Evolutionary conservation across 2,329 filamentous ascomycete genomes (phyloP), one percentile per base, ranked within the genome.

Genomic region (Colletotrichum lupini): DNA sequence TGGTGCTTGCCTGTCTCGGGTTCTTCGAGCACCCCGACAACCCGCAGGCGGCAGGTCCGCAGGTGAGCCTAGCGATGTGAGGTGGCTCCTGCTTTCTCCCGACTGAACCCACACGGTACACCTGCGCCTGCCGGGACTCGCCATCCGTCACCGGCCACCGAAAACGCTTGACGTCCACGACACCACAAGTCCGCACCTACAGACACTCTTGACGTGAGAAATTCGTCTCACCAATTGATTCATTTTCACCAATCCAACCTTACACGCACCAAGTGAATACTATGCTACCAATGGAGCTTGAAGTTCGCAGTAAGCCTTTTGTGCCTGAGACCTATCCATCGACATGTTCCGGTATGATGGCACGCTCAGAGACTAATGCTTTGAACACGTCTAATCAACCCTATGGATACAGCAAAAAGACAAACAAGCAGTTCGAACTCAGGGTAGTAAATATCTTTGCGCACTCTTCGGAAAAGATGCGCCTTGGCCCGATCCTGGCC

Each of bases 21-120:
- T 35, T 73, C 52, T 66, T 71, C 71, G 67, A 73, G 46, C 55
- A 71, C 56, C 67, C 71, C 71, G 71, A 73, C 61, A 73, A 66
- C 71, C 71, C 71, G 71, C 42, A 49, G 19, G 42, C 42, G 19
- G 42, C 42, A 49, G 19, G 42, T 11, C 16, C 7, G 32, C 42
- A n/a, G 16, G 42, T 49, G 42, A 49, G 42, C 42, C 16, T 49
- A 7, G 8, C 42, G 7, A 22, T 22, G 37, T 42, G 32, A 35
- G 37, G 16, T 42, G 37, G 37, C 37, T 42, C 37, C 42, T 49
- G 42, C 19, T 9, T 46, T 30, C 28, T n/a, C 56, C 71, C 60
- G 42, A 26, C 9, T 12, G 7, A 46, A 16, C 37, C 67, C 55
- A 60, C 69, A 65, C 11, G 32, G 32, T 35, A 35, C 32, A 0